Evolutionary conservation across 2,329 filamentous ascomycete species (phyloP).

Genomic region (Pestalotiopsis sp.): DNA sequence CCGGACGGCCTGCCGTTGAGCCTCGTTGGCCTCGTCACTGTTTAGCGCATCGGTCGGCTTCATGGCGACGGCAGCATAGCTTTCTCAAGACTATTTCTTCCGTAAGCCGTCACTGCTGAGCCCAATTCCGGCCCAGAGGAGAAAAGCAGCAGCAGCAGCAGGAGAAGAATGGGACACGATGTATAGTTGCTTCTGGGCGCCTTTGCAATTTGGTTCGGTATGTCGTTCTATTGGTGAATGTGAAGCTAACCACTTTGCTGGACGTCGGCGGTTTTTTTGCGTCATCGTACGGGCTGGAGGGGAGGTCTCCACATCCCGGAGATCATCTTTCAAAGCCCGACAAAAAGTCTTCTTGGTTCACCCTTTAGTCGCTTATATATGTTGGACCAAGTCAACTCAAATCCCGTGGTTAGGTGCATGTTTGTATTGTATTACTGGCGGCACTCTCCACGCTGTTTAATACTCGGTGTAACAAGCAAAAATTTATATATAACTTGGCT

Average conservation of each 20-base stretch:
- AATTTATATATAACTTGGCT: no score
- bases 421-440: no score
- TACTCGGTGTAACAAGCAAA: no score
- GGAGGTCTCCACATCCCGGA: conserved; percentile 1
- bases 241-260: not conserved
- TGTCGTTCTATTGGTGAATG: not conserved
- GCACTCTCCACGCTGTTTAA: no score
- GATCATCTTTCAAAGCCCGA: not conserved
- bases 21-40: conserved; percentile 68
- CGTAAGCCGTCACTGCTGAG: no score
- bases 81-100: not conserved
- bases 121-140: not conserved
- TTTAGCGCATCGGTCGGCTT: conserved; percentile 59
- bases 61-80: conserved; percentile 6
- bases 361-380: not conserved
- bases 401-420: not conserved
- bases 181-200: not conserved
- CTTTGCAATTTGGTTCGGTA: not conserved
- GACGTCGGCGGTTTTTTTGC: conserved; percentile 5
- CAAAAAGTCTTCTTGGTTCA: not conserved
- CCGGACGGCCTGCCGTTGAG: conserved; percentile 70
- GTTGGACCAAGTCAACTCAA: not conserved
- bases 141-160: no score
- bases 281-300: conserved; percentile 9
- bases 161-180: not conserved